Base-by-base conservation (phyloP, 1,139 yeast genomes). In the Wickerhamomyces sp. region DNA sequence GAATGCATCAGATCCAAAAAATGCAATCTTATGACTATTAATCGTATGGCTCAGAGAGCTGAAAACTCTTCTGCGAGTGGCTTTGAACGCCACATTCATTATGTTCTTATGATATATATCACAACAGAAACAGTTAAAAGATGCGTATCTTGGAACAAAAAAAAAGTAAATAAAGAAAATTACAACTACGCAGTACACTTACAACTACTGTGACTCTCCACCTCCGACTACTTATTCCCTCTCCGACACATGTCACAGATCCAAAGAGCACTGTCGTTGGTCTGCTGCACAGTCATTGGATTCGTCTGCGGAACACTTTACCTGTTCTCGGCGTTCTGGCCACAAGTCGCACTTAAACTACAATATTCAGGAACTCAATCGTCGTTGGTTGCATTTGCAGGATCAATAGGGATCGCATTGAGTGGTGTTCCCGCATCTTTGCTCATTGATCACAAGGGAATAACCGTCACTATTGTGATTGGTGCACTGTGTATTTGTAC, bases 1-100 rank as follows among this genome's bases (percentile, higher is more conserved):
- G 59, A 87, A 88, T 26, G 56, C 57, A 51, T 88, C 97, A 5
- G 91, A 75, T 1, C 96, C 96, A 57, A 89, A 88, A 53, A 78
- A 85, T 2, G 54, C 54, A 5, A 51, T 31, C 16, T 29, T 46
- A 9, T 44, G 36, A n/a, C n/a, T n/a, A n/a, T n/a, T n/a, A n/a
- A n/a, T n/a, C n/a, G n/a, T n/a, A n/a, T n/a, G n/a, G n/a, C n/a
- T n/a, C n/a, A n/a, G n/a, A n/a, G n/a, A n/a, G n/a, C n/a, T n/a
- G n/a, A n/a, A n/a, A n/a, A n/a, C n/a, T n/a, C n/a, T n/a, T n/a
- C n/a, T n/a, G n/a, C n/a, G n/a, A n/a, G n/a, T n/a, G n/a, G n/a
- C n/a, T n/a, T n/a, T n/a, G n/a, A n/a, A n/a, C n/a, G n/a, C n/a
- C n/a, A n/a, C n/a, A n/a, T n/a, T n/a, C n/a, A n/a, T n/a, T n/a